Conservation (phyloP, 2,329 filamentous ascomycete genomes). For the Diaporthe sp. region DNA sequence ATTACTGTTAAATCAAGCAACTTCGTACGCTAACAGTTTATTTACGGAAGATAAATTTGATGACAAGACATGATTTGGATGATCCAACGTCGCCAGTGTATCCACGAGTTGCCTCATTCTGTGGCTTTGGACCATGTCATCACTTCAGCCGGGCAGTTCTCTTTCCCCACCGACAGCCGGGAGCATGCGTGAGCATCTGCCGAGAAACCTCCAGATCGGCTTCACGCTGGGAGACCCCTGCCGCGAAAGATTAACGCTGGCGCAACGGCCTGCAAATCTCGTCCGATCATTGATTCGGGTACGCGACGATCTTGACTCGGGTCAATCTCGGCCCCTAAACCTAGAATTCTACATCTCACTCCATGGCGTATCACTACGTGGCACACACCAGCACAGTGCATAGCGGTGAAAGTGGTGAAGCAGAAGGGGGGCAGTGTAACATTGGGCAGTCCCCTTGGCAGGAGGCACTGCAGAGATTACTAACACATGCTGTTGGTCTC, state of each 20-base stretch:
- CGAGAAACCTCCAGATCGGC: not conserved
- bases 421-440: not conserved
- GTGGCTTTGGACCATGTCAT: no score
- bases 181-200: not conserved
- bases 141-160: not conserved
- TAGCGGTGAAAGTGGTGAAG: not conserved
- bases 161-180: not conserved
- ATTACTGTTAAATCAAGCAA: no score
- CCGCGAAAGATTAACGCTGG: not conserved
- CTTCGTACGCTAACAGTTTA: no score
- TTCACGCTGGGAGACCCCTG: not conserved
- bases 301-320: not conserved
- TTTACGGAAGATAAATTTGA: no score
- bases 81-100: no score
- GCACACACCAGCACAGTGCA: not conserved
- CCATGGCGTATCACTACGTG: not conserved
- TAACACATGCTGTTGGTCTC: not conserved
- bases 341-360: not conserved
- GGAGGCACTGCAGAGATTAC: not conserved
- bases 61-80: no score
- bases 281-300: not conserved
- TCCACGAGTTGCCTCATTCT: no score
- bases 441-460: not conserved
- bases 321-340: not conserved
- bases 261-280: not conserved